These are phyloP conservation scores for Aphanomyces cochlioides DNA, from an alignment of 352 stramenopile species.

Conservation along the genomic window DNA sequence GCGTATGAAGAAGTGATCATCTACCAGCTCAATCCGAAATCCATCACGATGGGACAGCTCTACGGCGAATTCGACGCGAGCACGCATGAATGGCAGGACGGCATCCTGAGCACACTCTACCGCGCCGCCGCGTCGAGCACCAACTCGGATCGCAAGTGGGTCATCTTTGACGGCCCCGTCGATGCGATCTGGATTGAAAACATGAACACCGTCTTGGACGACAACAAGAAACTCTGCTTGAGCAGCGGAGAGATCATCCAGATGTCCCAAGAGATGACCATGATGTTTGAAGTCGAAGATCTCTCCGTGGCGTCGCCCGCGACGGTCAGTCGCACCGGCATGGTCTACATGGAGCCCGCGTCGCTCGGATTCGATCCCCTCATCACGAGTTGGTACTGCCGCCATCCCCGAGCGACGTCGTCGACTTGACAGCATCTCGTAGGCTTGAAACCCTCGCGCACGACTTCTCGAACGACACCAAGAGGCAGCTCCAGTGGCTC, in stretches of 20 bases:
- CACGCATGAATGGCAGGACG: slow-evolving; percentile 94
- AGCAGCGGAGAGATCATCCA: slow-evolving; percentile 93
- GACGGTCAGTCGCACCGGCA: slow-evolving; percentile 91
- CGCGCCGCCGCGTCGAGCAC: slow-evolving; percentile 86
- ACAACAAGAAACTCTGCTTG: slow-evolving; percentile 95
- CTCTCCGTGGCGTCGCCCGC: slow-evolving; percentile 90
- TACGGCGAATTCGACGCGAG: slow-evolving; percentile 94
- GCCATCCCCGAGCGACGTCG: slow-evolving; percentile 40
- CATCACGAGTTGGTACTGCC: slow-evolving; percentile 87
- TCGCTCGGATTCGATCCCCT: slow-evolving; percentile 89
- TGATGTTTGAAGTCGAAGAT: slow-evolving; percentile 97
- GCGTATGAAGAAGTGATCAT: slow-evolving; percentile 84
- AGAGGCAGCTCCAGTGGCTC: slow-evolving; percentile 50
- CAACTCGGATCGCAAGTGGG: slow-evolving; percentile 88
- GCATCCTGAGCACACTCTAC: slow-evolving; percentile 88
- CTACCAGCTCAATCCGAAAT: slow-evolving; percentile 93
- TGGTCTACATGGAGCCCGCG: slow-evolving; percentile 96
- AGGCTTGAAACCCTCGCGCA: slow-evolving; percentile 20
- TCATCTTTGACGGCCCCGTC: slow-evolving; percentile 94
- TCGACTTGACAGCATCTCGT: not conserved
- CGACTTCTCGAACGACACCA: slow-evolving; percentile 11
- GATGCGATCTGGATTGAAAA: slow-evolving; percentile 97
- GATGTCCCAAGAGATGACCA: slow-evolving; percentile 93
- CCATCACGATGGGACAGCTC: slow-evolving; percentile 94
- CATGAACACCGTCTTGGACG: slow-evolving; percentile 96